Evolutionary conservation across 179 eudicot genomes (phyloP).

Genomic region (Carnegiea gigantea): DNA sequence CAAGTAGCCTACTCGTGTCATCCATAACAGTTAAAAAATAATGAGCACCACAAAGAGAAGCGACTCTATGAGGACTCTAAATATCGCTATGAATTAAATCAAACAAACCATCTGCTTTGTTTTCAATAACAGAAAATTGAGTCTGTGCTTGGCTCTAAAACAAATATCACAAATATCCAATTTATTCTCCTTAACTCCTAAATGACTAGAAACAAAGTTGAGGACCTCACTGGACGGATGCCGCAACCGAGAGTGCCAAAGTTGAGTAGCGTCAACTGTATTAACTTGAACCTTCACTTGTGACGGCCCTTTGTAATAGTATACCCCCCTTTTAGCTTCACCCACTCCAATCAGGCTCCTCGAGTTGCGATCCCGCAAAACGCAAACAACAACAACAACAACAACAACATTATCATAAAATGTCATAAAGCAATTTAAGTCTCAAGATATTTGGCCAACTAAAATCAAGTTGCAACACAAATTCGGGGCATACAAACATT

Average conservation of each 20-base stretch:
- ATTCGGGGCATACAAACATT: not conserved
- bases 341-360: not conserved
- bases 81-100: not conserved
- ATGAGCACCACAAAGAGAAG: not conserved
- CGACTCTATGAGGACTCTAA: not conserved
- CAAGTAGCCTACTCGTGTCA: not conserved
- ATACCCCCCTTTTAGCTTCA: not conserved
- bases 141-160: not conserved
- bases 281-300: not conserved
- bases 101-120: not conserved
- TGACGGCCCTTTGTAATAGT: not conserved
- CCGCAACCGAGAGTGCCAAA: not conserved
- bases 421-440: not conserved
- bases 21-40: not conserved
- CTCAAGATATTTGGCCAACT: not conserved
- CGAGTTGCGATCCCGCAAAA: not conserved
- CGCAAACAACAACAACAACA: no score
- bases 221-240: not conserved
- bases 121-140: not conserved
- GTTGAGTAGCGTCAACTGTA: not conserved
- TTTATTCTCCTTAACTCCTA: not conserved
- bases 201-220: not conserved
- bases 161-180: not conserved
- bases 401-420: not conserved
- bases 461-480: not conserved